Conservation (phyloP, 2,329 filamentous ascomycete genomes). For the Claviceps digitariae region DNA sequence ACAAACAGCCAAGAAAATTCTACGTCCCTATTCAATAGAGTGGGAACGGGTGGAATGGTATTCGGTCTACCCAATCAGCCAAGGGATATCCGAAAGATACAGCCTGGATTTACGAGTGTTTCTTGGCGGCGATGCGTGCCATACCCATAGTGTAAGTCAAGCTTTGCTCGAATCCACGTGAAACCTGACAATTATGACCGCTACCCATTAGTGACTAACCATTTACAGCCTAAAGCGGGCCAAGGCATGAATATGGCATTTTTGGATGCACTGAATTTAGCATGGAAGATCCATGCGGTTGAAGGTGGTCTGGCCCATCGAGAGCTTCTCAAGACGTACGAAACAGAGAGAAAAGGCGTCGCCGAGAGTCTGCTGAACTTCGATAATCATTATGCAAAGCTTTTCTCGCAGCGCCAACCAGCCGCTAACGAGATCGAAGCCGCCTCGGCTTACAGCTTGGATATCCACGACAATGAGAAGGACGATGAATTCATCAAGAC, state of each 20-base stretch:
- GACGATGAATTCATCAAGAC: constrained; percentile 73
- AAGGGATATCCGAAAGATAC: constrained; percentile 56
- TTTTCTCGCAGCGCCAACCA: constrained; percentile 71
- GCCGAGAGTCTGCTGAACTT: constrained; percentile 77
- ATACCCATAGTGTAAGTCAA: constrained; percentile 55
- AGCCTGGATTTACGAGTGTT: constrained; percentile 58
- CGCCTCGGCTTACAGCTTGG: constrained; percentile 32
- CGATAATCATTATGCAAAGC: constrained; percentile 76
- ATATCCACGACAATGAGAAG: constrained; percentile 14
- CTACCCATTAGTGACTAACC: background rate
- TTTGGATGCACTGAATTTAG: constrained; percentile 73
- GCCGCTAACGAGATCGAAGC: constrained; percentile 59
- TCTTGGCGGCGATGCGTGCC: constrained; percentile 64
- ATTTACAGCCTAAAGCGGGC: constrained; percentile 53
- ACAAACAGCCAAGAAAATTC: constrained; percentile 48
- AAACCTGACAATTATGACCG: background rate
- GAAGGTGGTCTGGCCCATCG: constrained; percentile 69
- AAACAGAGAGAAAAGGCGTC: constrained; percentile 70
- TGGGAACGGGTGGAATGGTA: constrained; percentile 61
- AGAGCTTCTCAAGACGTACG: constrained; percentile 68
- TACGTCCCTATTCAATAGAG: constrained; percentile 52
- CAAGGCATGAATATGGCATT: constrained; percentile 75
- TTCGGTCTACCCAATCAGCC: constrained; percentile 64
- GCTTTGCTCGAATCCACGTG: background rate
- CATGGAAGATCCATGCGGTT: constrained; percentile 92